phyloP scores from a whole-genome alignment of 2,329 filamentous ascomycete species.

The Gaeumannomyces tritici region DNA sequence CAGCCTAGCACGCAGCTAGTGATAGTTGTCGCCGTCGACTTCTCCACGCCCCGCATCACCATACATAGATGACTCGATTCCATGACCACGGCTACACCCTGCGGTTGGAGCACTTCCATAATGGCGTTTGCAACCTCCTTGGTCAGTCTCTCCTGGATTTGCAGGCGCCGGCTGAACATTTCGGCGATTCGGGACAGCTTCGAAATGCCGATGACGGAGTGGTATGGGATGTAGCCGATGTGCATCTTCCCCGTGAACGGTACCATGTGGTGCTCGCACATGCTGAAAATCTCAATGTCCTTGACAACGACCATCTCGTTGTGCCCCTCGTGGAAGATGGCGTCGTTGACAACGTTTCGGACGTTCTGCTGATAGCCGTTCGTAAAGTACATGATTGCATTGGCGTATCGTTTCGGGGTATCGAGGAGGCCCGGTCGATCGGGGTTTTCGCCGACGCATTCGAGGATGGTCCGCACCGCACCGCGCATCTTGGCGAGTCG shows the following conservation, averaged over 20 bases:
- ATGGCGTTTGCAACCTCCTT: constrained; percentile 93
- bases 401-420: constrained; percentile 80
- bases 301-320: constrained; percentile 97
- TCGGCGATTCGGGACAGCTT: constrained; percentile 94
- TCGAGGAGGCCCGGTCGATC: constrained; percentile 54
- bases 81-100: constrained; percentile 95
- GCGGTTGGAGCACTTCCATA: constrained; percentile 84
- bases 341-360: constrained; percentile 80
- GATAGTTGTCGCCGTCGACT: constrained; percentile 77
- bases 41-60: constrained; percentile 98
- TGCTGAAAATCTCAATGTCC: constrained; percentile 88
- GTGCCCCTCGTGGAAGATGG: constrained; percentile 93
- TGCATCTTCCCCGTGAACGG: constrained; percentile 99
- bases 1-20: constrained; percentile 97
- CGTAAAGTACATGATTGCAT: constrained; percentile 92
- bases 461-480: constrained; percentile 56
- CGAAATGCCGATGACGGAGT: constrained; percentile 87
- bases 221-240: constrained; percentile 91
- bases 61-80: constrained; percentile 95
- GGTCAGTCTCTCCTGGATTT: constrained; percentile 93
- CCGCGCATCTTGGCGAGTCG: constrained; percentile 49
- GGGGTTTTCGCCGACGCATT: constrained; percentile 60
- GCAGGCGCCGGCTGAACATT: constrained; percentile 87
- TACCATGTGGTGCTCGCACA: constrained; percentile 96
- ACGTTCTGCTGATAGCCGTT: constrained; percentile 96